phyloP scores from a whole-genome alignment of 2,329 filamentous ascomycete genomes.

The Colletotrichum endophyticum region DNA sequence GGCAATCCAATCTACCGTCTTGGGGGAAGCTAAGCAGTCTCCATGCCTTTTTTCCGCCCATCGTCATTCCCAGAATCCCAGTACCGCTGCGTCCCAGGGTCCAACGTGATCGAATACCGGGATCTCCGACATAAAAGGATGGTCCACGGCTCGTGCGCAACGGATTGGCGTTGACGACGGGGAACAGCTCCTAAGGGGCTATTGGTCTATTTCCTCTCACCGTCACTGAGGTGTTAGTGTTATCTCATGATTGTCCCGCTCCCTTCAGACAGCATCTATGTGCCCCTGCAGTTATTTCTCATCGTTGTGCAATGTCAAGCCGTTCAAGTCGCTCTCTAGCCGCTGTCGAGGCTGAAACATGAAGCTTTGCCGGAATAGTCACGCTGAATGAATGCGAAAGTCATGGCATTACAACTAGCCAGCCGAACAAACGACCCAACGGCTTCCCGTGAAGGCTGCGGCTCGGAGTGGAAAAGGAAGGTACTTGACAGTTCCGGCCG shows the following conservation, averaged over 20 bases:
- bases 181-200: background rate
- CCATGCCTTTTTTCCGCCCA: slow-evolving; percentile 1
- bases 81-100: background rate
- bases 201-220: background rate
- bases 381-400: background rate
- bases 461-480: background rate
- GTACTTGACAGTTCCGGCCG: background rate
- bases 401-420: background rate
- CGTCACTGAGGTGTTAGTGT: background rate
- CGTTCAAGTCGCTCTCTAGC: background rate
- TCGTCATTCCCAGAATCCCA: background rate
- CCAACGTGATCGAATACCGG: background rate
- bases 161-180: background rate
- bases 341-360: slow-evolving; percentile 3
- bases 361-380: slow-evolving; percentile 14
- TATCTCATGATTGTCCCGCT: background rate
- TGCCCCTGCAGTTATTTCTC: background rate
- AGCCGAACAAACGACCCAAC: background rate
- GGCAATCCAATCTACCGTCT: background rate
- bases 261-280: background rate
- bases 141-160: background rate
- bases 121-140: background rate
- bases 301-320: background rate
- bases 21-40: background rate
- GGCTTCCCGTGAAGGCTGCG: background rate